These are phyloP conservation scores for Plasmodium gaboni DNA, from an alignment of 169 alveolate genomes.

Conservation along the genomic window DNA sequence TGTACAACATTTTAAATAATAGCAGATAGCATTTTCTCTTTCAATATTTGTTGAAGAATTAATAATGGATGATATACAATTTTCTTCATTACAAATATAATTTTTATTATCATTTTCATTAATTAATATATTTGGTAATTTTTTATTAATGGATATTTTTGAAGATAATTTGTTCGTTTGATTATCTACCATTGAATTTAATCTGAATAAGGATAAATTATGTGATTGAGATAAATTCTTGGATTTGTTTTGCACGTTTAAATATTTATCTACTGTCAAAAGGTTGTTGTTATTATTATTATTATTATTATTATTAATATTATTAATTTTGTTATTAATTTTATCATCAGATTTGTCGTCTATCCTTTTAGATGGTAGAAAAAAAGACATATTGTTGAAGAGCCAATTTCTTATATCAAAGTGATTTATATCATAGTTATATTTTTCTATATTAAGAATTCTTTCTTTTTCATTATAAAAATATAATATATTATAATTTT, in stretches of 20 bases:
- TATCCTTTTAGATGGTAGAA: conserved; percentile 11
- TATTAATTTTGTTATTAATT: background rate
- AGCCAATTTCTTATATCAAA: conserved; percentile 31
- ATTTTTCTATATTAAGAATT: conserved; percentile 13
- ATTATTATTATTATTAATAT: background rate
- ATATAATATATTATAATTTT: conserved; percentile 23
- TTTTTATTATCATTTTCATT: background rate
- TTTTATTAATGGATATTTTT: conserved; percentile 15
- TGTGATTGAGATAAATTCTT: conserved; percentile 13
- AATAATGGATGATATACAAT: background rate
- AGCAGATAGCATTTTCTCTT: background rate
- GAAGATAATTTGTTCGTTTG: background rate
- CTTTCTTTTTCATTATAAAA: conserved; percentile 27
- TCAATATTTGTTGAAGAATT: background rate
- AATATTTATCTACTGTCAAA: background rate
- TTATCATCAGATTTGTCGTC: background rate
- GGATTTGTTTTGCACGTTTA: background rate
- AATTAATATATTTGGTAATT: conserved; percentile 21
- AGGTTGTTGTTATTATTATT: background rate
- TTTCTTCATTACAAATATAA: background rate
- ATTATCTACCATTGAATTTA: conserved; percentile 32
- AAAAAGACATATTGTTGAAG: conserved; percentile 37
- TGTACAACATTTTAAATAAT: conserved; percentile 11
- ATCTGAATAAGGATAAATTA: conserved; percentile 30
- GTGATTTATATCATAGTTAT: conserved; percentile 23